Conservation (phyloP, 495 filamentous ascomycete species). For the Tuber melanosporum region DNA sequence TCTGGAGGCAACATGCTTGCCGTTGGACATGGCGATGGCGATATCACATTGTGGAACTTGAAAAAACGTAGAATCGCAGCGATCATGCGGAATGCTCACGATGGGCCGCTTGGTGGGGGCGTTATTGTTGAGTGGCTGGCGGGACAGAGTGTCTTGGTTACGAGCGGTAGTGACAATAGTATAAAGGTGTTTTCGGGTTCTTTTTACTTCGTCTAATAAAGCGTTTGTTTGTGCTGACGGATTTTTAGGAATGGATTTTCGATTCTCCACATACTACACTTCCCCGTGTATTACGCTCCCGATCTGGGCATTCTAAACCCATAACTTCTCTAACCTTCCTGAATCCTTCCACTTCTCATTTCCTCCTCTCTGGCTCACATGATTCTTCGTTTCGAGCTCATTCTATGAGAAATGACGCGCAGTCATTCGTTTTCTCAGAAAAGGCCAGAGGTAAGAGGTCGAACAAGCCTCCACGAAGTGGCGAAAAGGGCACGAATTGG, state of each 20-base stretch:
- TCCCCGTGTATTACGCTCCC: conserved; percentile 72
- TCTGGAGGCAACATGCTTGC: conserved; percentile 60
- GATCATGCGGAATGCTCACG: conserved; percentile 76
- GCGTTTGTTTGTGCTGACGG: conserved; percentile 9
- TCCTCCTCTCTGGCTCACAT: conserved; percentile 80
- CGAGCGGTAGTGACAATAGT: conserved; percentile 85
- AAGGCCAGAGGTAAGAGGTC: conserved; percentile 67
- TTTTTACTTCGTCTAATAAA: background rate
- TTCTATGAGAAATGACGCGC: conserved; percentile 88
- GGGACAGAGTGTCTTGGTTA: conserved; percentile 85
- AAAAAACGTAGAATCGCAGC: conserved; percentile 77
- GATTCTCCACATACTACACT: conserved; percentile 51
- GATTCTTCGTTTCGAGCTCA: conserved; percentile 92
- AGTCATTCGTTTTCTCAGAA: conserved; percentile 88
- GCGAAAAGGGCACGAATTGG: conserved; percentile 45
- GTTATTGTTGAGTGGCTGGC: conserved; percentile 78
- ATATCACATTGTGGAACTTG: conserved; percentile 93
- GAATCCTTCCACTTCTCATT: conserved; percentile 75
- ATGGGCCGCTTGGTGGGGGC: conserved; percentile 58
- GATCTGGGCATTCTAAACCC: conserved; percentile 80
- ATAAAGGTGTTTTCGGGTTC: conserved; percentile 50
- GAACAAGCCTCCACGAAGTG: conserved; percentile 68
- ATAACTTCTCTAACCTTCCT: conserved; percentile 74
- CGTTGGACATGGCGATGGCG: conserved; percentile 53
- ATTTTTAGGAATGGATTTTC: conserved; percentile 39